Evolutionary conservation across 192 early-diverging fungal species (phyloP).

Genomic region (Rhizophagus sp.): DNA sequence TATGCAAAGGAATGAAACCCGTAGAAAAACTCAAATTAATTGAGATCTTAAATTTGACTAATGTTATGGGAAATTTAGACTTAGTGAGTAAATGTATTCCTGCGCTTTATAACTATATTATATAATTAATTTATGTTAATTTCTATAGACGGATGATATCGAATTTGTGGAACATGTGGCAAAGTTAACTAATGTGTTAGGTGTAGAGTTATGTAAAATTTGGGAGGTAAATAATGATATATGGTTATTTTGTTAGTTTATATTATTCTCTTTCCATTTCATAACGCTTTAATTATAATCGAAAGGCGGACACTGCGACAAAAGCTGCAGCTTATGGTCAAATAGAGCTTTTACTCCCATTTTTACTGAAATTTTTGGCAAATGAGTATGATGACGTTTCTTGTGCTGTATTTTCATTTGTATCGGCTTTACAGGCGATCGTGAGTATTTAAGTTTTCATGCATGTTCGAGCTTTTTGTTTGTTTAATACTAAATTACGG

Average conservation of each 20-base stretch:
- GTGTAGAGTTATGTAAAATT: slow-evolving; percentile 70
- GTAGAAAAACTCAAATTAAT: slow-evolving; percentile 87
- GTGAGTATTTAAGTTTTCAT: slow-evolving; percentile 51
- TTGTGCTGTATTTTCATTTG: slow-evolving; percentile 73
- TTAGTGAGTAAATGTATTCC: slow-evolving; percentile 36
- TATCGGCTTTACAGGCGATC: slow-evolving; percentile 67
- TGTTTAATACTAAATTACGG: slow-evolving; percentile 4
- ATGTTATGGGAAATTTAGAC: slow-evolving; percentile 47
- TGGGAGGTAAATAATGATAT: slow-evolving; percentile 48
- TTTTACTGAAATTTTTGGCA: slow-evolving; percentile 75
- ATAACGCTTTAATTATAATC: slow-evolving; percentile 30
- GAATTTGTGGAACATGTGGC: slow-evolving; percentile 72
- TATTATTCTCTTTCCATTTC: no score
- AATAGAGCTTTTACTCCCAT: slow-evolving; percentile 76
- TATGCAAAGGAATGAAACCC: slow-evolving; percentile 91
- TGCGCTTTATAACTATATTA: background rate
- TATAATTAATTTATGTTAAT: background rate
- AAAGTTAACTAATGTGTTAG: slow-evolving; percentile 70
- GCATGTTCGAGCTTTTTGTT: background rate
- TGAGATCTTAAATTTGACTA: slow-evolving; percentile 66
- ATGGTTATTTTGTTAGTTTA: background rate
- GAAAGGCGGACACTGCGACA: slow-evolving; percentile 37
- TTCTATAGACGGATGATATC: slow-evolving; percentile 40
- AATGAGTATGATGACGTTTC: slow-evolving; percentile 85
- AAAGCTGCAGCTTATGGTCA: slow-evolving; percentile 58